Evolutionary conservation across 129 eudicot species (phyloP).

Genomic region (Chrysanthemum makinoi): DNA sequence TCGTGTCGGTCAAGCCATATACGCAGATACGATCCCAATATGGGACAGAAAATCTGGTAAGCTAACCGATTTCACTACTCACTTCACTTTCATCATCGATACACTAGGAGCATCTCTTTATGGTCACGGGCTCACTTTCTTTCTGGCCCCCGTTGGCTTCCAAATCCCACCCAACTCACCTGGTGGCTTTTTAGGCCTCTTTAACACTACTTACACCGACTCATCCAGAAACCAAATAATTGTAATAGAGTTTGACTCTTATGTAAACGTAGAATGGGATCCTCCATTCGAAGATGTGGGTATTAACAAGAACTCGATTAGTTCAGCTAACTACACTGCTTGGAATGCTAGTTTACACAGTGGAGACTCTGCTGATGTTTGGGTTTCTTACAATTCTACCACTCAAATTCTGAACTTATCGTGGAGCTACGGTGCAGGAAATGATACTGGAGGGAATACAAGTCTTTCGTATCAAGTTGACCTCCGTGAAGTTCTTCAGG

Average conservation of each 20-base stretch:
- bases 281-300: constrained; percentile 47
- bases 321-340: constrained; percentile 22
- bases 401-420: constrained; percentile 30
- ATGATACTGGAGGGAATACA: constrained; percentile 20
- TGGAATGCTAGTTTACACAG: constrained; percentile 53
- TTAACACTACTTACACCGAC: constrained; percentile 32
- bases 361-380: constrained; percentile 36
- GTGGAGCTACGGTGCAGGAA: constrained; percentile 36
- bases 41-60: constrained; percentile 38
- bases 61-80: constrained; percentile 46
- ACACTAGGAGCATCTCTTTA: not conserved
- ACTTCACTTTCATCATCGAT: constrained; percentile 40
- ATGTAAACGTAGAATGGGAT: constrained; percentile 35
- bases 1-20: constrained; percentile 46
- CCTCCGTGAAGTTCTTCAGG: constrained; percentile 39
- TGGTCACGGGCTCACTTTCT: constrained; percentile 51
- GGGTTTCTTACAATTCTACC: constrained; percentile 42
- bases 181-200: constrained; percentile 56
- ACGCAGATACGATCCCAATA: constrained; percentile 33
- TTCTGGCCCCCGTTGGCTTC: constrained; percentile 44
- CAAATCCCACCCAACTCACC: constrained; percentile 52
- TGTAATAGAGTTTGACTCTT: constrained; percentile 52
- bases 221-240: constrained; percentile 38
- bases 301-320: constrained; percentile 40
- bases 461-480: constrained; percentile 38